Percentiles rank a stretch among this genome's conserved stretches.
Evolutionary conservation across 768 basidiomycete genomes (phyloP).

Genomic region (Brasilioporus rufonigricans): DNA sequence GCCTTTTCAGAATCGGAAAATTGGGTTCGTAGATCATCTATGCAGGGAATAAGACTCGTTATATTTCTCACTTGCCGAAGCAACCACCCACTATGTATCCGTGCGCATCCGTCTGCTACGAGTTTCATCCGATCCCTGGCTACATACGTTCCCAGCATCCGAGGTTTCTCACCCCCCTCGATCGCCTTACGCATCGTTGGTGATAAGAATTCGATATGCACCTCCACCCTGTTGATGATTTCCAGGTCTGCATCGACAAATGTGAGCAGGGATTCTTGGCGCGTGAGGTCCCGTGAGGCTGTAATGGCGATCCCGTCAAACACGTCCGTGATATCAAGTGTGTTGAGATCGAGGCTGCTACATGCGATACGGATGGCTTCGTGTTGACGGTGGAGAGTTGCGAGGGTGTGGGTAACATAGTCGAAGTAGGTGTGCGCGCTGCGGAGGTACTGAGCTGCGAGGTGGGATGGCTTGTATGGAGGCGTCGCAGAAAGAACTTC

Average conservation of each 20-base stretch:
- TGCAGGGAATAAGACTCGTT: not conserved
- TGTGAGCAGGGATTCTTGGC: slow-evolving; percentile 59
- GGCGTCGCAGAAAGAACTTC: slow-evolving; percentile 66
- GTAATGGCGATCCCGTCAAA: slow-evolving; percentile 60
- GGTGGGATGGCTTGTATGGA: slow-evolving; percentile 65
- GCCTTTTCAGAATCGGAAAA: slow-evolving; percentile 55
- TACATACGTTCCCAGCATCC: slow-evolving; percentile 80
- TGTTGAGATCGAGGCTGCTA: slow-evolving; percentile 65
- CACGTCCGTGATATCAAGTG: slow-evolving; percentile 66
- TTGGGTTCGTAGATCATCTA: slow-evolving; percentile 58
- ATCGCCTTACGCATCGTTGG: slow-evolving; percentile 63
- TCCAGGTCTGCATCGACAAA: slow-evolving; percentile 72
- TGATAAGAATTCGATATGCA: slow-evolving; percentile 78
- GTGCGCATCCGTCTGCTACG: slow-evolving; percentile 68
- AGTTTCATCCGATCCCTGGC: slow-evolving; percentile 75
- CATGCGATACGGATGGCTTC: slow-evolving; percentile 74
- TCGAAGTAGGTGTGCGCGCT: slow-evolving; percentile 66
- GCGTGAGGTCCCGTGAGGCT: slow-evolving; percentile 61
- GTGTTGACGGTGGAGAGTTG: slow-evolving; percentile 61
- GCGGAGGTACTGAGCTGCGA: slow-evolving; percentile 64
- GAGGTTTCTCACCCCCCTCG: slow-evolving; percentile 62
- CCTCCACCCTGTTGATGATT: slow-evolving; percentile 59
- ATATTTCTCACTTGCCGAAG: not conserved
- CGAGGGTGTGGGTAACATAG: slow-evolving; percentile 48
- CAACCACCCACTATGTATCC: slow-evolving; percentile 58